Evolutionary conservation across 2,329 filamentous ascomycete genomes (phyloP), one percentile per base, ranked within the genome.

Genomic region (Colletotrichum sp.): DNA sequence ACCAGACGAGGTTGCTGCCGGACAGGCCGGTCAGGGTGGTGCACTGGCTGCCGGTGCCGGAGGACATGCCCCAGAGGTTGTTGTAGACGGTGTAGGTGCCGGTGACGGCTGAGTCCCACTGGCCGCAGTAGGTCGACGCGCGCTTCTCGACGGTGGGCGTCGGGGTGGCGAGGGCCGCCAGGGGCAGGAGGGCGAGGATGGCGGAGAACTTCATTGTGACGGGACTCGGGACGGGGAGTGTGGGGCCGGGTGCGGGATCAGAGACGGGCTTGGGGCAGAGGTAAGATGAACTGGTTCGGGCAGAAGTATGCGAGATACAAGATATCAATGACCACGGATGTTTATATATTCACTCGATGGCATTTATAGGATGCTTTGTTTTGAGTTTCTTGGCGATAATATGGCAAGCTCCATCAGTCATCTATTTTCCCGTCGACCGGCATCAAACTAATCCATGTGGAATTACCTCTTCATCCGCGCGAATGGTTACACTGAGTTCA

Each of bases 11-110:
- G 8, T 77, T 82, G 73, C 73, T 79, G 73, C 81, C 82, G 66
- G 76, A 81, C 56, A 81, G 77, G 30, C 81, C 83, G 74, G 85
- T 83, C 15, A 88, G 77, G 8, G 80, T 81, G 16, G 85, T 84
- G 80, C 86, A 88, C 79, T 87, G 86, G 21, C 73, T 79, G 68
- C 86, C 86, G 26, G 78, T 76, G 65, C 82, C 82, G 38, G 81
- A 80, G 60, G 76, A 79, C 70, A 65, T 69, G 67, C 85, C 84
- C 85, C 85, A 87, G 72, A 87, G 83, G 79, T 87, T 83, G 78
- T 87, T 87, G 80, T 87, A 87, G 75, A 80, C 76, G 66, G 78
- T 80, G 73, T 81, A 82, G 8, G 71, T 68, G 58, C 69, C 70
- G 58, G 77, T 71, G 56, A 77, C 62, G 70, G 79, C 70, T 9